A percentile compares a stretch with the other conserved stretches of the same genome.
Evolutionary conservation across 2,329 filamentous ascomycete genomes (phyloP).

Genomic region (Didymosphaeria variabile): DNA sequence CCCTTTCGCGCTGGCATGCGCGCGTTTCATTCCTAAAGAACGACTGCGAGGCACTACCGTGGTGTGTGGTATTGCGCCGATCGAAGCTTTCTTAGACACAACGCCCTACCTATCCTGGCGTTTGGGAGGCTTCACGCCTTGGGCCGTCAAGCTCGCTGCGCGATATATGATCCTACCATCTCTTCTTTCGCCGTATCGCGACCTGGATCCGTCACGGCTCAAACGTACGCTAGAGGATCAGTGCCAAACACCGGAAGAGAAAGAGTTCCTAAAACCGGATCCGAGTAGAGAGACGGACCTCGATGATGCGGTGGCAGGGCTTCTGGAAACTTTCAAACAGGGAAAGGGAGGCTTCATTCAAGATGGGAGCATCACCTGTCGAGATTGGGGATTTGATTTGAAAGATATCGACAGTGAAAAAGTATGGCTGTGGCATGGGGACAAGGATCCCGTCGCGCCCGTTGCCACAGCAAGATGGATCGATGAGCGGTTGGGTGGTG

Average conservation of each 20-base stretch:
- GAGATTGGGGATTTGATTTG: conserved; percentile 33
- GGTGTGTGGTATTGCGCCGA: conserved; percentile 28
- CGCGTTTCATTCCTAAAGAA: conserved; percentile 25
- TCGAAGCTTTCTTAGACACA: conserved; percentile 25
- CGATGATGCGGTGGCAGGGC: conserved; percentile 26
- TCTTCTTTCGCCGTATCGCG: conserved; percentile 25
- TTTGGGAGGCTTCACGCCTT: conserved; percentile 21
- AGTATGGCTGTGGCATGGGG: conserved; percentile 32
- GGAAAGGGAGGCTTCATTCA: conserved; percentile 25
- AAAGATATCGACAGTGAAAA: conserved; percentile 25
- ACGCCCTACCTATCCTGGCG: conserved; percentile 24
- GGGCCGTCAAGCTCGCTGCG: conserved; percentile 19
- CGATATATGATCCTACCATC: conserved; percentile 27
- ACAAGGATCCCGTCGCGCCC: conserved; percentile 29
- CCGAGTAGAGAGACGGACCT: conserved; percentile 22
- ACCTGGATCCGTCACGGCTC: conserved; percentile 26
- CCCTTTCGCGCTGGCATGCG: conserved; percentile 27
- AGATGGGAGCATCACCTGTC: conserved; percentile 27
- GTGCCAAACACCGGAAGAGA: conserved; percentile 31
- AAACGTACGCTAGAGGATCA: conserved; percentile 32
- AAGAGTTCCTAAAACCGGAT: conserved; percentile 22
- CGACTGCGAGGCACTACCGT: conserved; percentile 24
- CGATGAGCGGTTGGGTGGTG: conserved; percentile 27
- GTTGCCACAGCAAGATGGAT: conserved; percentile 30
- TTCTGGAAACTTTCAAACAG: conserved; percentile 31